Percentiles rank a stretch among this genome's conserved stretches.
phyloP scores from a whole-genome alignment of 192 early-diverging fungal genomes.

The Phycomyces blakesleeanus region DNA sequence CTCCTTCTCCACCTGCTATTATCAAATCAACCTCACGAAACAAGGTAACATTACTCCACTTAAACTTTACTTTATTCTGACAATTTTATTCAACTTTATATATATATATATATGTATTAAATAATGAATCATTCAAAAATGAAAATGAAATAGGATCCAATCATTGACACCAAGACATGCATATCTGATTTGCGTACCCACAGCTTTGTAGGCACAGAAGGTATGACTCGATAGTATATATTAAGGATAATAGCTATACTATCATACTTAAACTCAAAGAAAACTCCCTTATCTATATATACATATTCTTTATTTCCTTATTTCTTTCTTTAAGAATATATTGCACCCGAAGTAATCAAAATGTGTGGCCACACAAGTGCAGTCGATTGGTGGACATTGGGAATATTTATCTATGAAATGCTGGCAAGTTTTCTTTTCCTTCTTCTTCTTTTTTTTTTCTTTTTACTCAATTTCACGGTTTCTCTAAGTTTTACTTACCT shows the following conservation, averaged over 20 bases:
- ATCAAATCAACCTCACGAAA: constrained; percentile 60
- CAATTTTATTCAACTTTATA: too few species aligned
- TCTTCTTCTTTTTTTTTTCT: too few species aligned
- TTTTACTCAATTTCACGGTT: neutral
- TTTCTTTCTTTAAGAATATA: constrained; percentile 66
- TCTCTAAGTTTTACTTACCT: neutral
- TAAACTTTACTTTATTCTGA: too few species aligned
- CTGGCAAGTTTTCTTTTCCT: constrained; percentile 44
- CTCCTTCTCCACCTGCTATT: constrained; percentile 67
- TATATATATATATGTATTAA: neutral
- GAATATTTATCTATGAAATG: constrained; percentile 98
- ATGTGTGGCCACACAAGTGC: constrained; percentile 89
- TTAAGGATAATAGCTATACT: neutral
- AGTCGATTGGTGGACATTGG: constrained; percentile 99
- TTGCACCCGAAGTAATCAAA: constrained; percentile 96
- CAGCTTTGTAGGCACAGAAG: constrained; percentile 96
- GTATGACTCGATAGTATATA: constrained; percentile 19
- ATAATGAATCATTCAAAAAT: neutral
- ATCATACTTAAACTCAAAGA: too few species aligned
- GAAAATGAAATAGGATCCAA: constrained; percentile 59
- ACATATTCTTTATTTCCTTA: too few species aligned
- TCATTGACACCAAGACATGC: constrained; percentile 86
- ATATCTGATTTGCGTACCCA: constrained; percentile 88
- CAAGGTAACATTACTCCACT: too few species aligned
- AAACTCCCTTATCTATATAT: too few species aligned